Evolutionary conservation across 129 eudicot genomes (phyloP).

Genomic region (Artemisia argyi): DNA sequence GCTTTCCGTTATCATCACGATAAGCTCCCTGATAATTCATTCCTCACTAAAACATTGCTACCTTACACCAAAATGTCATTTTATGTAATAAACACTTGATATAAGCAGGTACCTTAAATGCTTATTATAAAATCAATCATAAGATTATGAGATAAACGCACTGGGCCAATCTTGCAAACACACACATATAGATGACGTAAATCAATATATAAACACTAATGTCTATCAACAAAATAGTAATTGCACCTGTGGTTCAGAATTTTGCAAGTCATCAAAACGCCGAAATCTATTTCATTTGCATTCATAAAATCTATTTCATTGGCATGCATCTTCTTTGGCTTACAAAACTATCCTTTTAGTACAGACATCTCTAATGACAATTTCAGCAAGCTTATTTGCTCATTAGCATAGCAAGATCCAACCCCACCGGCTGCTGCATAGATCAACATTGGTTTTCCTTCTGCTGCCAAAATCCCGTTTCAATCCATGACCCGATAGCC

Average conservation of each 20-base stretch:
- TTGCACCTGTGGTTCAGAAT: too few relatives aligned
- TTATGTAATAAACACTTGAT: too few relatives aligned
- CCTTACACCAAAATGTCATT: not conserved
- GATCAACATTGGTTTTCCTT: conserved; percentile 66
- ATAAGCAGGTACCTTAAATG: too few relatives aligned
- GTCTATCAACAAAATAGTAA: too few relatives aligned
- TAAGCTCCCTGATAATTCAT: conserved; percentile 71
- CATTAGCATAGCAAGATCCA: conserved; percentile 78
- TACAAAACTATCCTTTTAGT: conserved; percentile 69
- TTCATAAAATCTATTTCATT: conserved; percentile 68
- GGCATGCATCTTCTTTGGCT: conserved; percentile 85
- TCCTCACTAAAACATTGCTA: not conserved
- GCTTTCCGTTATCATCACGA: conserved; percentile 90
- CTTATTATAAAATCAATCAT: too few relatives aligned
- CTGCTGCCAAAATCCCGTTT: conserved; percentile 56
- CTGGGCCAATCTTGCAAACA: too few relatives aligned
- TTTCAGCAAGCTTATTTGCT: conserved; percentile 76
- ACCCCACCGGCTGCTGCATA: conserved; percentile 88
- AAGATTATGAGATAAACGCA: too few relatives aligned
- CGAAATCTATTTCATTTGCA: conserved; percentile 48
- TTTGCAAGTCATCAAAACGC: too few relatives aligned
- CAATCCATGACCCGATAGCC: too few relatives aligned
- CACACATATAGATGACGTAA: too few relatives aligned
- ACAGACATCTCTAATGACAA: conserved; percentile 73
- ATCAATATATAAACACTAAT: too few relatives aligned